phyloP scores from a whole-genome alignment of 768 basidiomycete species.

The Auricularia sp. region DNA sequence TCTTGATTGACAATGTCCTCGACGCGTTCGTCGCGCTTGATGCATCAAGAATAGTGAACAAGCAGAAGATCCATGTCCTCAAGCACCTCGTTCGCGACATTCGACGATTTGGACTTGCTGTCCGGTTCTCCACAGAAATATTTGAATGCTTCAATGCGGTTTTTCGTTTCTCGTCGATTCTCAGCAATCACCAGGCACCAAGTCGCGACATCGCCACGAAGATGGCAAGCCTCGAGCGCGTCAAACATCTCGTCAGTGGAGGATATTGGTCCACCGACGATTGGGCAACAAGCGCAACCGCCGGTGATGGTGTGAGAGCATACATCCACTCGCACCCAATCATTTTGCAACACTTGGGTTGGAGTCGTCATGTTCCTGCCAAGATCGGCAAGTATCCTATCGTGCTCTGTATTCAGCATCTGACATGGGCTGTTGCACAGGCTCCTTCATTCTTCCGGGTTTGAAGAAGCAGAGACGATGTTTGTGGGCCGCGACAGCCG shows the following conservation, averaged over 20 bases:
- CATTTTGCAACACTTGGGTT: background rate
- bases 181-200: slow-evolving; percentile 10
- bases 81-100: slow-evolving; percentile 21
- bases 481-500: no score
- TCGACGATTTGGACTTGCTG: slow-evolving; percentile 7
- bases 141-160: slow-evolving; percentile 15
- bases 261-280: slow-evolving; percentile 15
- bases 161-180: slow-evolving; percentile 5
- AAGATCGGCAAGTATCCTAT: no score
- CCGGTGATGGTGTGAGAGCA: background rate
- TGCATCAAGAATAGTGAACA: slow-evolving; percentile 24
- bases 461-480: no score
- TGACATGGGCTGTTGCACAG: no score
- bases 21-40: slow-evolving; percentile 26
- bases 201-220: slow-evolving; percentile 10
- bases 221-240: slow-evolving; percentile 12
- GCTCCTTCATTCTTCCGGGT: no score
- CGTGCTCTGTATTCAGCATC: no score
- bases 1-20: slow-evolving; percentile 29
- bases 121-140: slow-evolving; percentile 12
- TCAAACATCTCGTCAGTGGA: slow-evolving; percentile 24
- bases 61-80: slow-evolving; percentile 27
- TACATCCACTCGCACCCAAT: background rate
- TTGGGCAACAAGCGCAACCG: background rate
- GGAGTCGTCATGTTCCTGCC: no score